These are phyloP conservation scores for Amaranthus cruentus DNA, from an alignment of 148 eudicot genomes.

Conservation along the genomic window DNA sequence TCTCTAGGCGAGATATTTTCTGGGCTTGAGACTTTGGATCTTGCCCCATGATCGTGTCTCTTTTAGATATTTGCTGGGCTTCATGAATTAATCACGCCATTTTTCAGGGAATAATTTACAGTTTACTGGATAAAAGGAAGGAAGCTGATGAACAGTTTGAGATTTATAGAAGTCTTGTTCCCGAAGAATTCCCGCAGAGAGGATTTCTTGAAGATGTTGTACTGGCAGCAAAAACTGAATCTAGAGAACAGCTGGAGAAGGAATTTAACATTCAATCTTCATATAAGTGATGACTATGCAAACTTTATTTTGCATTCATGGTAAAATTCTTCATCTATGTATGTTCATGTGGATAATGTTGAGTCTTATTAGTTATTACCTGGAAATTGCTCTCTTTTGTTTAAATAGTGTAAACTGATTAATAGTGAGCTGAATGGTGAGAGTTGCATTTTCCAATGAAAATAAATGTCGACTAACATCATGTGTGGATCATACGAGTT, in stretches of 20 bases:
- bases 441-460: background rate
- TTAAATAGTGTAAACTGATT: background rate
- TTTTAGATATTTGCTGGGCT: background rate
- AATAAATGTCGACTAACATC: background rate
- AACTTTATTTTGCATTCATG: background rate
- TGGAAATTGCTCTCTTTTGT: background rate
- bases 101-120: constrained; percentile 81
- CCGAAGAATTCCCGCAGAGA: constrained; percentile 94
- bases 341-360: background rate
- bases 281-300: constrained; percentile 22
- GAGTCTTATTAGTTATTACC: background rate
- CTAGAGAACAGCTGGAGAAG: constrained; percentile 56
- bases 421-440: background rate
- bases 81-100: background rate
- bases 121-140: constrained; percentile 68
- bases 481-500: background rate
- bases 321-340: constrained; percentile 12
- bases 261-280: constrained; percentile 45
- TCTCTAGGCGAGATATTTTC: background rate
- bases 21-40: background rate
- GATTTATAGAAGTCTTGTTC: constrained; percentile 71
- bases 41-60: background rate
- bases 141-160: constrained; percentile 82
- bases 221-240: constrained; percentile 68
- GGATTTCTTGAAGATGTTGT: constrained; percentile 89